These are phyloP conservation scores for Tuber aestivum DNA, from an alignment of 495 filamentous ascomycete genomes.

Conservation along the genomic window DNA sequence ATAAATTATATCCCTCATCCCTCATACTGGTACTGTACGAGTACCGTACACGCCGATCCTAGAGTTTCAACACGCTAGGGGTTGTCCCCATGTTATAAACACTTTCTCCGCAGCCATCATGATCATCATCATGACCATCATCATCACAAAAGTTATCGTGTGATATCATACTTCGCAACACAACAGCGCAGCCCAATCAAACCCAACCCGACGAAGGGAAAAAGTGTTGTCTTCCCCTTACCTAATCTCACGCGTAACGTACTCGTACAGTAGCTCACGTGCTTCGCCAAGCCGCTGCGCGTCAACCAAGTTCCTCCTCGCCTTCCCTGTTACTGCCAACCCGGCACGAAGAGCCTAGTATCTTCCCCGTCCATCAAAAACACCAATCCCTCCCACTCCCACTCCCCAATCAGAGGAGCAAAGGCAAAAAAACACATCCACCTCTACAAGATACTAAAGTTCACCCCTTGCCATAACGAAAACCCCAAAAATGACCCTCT, in stretches of 20 bases:
- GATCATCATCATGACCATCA: too few relatives aligned
- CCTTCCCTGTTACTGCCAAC: background rate
- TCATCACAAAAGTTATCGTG: too few relatives aligned
- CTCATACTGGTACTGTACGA: too few relatives aligned
- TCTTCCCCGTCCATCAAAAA: background rate
- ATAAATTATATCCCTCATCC: background rate
- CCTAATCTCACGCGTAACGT: constrained; percentile 1
- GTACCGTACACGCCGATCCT: background rate
- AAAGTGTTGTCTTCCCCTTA: background rate
- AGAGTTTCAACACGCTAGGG: background rate
- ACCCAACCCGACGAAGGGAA: background rate
- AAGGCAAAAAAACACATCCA: background rate
- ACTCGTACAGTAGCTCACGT: too few relatives aligned
- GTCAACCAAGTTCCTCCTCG: background rate
- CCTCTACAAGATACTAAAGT: background rate
- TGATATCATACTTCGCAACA: too few relatives aligned
- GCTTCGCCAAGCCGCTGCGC: background rate
- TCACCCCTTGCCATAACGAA: background rate
- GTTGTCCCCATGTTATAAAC: background rate
- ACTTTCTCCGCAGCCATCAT: background rate
- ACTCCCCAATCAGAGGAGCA: background rate
- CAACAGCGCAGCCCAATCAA: background rate
- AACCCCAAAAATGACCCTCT: constrained; percentile 11
- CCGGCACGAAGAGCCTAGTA: background rate
- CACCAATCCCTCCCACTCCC: background rate